Percentiles rank a stretch among this genome's conserved stretches.
Conservation (phyloP, 495 filamentous ascomycete genomes). For the Penicillium manginii region DNA sequence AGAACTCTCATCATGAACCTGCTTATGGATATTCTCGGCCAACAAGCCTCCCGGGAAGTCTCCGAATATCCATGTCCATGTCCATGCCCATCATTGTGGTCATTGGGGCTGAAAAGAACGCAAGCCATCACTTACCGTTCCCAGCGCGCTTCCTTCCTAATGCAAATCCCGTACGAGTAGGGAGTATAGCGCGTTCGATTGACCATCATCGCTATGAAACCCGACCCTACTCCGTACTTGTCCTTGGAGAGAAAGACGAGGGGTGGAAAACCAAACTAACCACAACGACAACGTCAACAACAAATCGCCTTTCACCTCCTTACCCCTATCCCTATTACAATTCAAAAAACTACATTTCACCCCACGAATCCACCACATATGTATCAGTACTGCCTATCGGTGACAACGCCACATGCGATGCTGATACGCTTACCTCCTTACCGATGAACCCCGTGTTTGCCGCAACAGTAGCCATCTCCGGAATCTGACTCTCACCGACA, state of each 20-base stretch:
- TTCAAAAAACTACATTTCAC: no score
- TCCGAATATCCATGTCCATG: neutral
- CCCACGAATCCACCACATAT: neutral
- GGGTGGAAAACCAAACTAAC: no score
- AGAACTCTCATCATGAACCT: neutral
- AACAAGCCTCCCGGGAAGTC: neutral
- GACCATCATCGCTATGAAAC: neutral
- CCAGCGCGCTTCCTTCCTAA: neutral
- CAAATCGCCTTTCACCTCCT: no score
- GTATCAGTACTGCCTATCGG: constrained; percentile 2
- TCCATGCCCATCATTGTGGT: neutral
- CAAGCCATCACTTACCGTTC: constrained; percentile 2
- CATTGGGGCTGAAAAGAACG: constrained; percentile 10
- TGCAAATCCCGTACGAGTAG: neutral
- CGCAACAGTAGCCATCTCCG: constrained; percentile 10
- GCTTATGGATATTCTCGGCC: neutral
- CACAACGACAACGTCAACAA: no score
- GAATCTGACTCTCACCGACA: constrained; percentile 1
- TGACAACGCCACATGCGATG: constrained; percentile 7
- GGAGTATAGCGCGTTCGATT: neutral
- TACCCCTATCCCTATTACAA: no score
- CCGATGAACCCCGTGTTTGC: constrained; percentile 4
- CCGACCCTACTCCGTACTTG: no score
- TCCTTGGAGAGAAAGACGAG: no score
- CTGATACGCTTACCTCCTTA: constrained; percentile 16